Conservation (phyloP, 164 flowering plant species). For the Macadamia integrifolia region DNA sequence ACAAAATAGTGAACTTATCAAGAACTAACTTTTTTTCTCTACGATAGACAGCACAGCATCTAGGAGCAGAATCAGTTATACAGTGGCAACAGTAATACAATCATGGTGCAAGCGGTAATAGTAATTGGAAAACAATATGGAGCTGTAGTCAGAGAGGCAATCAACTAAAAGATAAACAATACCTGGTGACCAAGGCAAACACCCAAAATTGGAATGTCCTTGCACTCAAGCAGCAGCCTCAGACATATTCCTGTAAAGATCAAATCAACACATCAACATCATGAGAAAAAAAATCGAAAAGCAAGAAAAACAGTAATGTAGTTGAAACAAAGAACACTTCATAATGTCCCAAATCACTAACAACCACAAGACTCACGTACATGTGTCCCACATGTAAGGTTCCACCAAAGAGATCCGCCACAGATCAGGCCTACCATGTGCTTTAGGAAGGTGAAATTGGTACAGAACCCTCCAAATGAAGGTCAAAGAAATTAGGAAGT, state of each 20-base stretch:
- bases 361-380: neutral
- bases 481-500: too few relatives aligned
- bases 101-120: too few relatives aligned
- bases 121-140: too few relatives aligned
- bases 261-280: neutral
- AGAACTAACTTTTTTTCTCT: too few relatives aligned
- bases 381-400: neutral
- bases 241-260: slow-evolving; percentile 76
- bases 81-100: neutral
- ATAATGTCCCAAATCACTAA: neutral
- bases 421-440: too few relatives aligned
- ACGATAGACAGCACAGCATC: too few relatives aligned
- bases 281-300: neutral
- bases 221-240: slow-evolving; percentile 65
- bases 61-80: neutral
- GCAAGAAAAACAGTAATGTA: neutral
- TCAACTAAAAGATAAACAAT: slow-evolving; percentile 2
- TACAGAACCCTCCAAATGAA: too few relatives aligned
- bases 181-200: slow-evolving; percentile 99
- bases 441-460: too few relatives aligned
- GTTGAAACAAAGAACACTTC: neutral
- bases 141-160: too few relatives aligned
- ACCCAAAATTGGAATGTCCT: slow-evolving; percentile 91
- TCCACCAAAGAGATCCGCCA: too few relatives aligned
- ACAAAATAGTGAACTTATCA: too few relatives aligned